phyloP scores from a whole-genome alignment of 306 rosid genomes.

The Castanopsis chinensis region DNA sequence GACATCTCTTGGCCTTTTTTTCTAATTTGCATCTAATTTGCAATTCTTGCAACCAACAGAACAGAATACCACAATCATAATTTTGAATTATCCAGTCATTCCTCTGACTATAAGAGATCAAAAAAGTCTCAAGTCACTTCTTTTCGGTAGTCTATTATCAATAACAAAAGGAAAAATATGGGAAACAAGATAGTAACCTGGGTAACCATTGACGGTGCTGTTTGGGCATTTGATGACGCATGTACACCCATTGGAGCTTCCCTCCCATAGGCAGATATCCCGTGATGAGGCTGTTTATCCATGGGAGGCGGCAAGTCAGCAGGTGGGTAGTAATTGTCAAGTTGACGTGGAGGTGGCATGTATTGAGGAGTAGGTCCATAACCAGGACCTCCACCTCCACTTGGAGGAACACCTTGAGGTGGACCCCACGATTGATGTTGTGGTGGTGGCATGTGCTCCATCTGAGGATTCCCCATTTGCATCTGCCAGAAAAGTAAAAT shows the following conservation, averaged over 20 bases:
- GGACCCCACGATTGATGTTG: constrained; percentile 84
- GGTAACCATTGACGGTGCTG: constrained; percentile 76
- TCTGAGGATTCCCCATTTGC: constrained; percentile 70
- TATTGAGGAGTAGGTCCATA: constrained; percentile 73
- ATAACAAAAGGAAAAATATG: neutral
- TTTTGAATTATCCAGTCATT: neutral
- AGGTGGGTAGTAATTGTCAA: constrained; percentile 73
- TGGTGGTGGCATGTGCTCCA: constrained; percentile 72
- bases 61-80: neutral
- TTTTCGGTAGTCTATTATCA: neutral
- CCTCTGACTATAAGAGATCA: neutral
- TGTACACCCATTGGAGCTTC: constrained; percentile 73
- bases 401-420: constrained; percentile 75
- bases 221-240: constrained; percentile 64
- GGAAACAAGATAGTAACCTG: constrained; percentile 58
- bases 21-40: neutral
- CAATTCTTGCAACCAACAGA: neutral
- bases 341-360: constrained; percentile 85
- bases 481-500: constrained; percentile 51
- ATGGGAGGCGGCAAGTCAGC: constrained; percentile 72
- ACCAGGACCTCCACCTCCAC: constrained; percentile 87
- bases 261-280: constrained; percentile 92
- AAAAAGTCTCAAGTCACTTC: neutral
- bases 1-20: neutral
- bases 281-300: constrained; percentile 94